These are phyloP conservation scores for Solanum habrochaites DNA, from an alignment of 257 asterid genomes.

Conservation along the genomic window DNA sequence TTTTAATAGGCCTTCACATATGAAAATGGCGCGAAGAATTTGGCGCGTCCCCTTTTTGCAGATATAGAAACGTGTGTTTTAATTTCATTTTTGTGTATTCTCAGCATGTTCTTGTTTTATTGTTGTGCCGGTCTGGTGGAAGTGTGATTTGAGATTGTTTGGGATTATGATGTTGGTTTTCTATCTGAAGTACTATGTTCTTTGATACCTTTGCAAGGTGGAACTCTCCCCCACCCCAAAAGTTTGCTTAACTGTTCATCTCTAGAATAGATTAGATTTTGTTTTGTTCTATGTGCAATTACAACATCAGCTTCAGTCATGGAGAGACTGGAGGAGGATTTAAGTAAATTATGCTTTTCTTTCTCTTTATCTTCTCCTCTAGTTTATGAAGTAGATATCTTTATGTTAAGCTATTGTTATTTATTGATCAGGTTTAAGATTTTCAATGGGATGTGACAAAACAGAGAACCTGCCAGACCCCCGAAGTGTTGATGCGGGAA, in stretches of 20 bases:
- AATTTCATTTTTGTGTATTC: neutral
- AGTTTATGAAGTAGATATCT: neutral
- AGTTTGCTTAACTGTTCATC: neutral
- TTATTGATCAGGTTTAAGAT: slow-evolving; percentile 11
- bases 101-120: neutral
- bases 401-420: neutral
- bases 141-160: neutral
- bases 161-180: neutral
- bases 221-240: neutral
- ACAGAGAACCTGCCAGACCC: slow-evolving; percentile 17
- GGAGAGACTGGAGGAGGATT: neutral
- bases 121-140: neutral
- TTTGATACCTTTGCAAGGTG: neutral
- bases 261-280: neutral
- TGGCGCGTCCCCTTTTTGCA: neutral
- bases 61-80: neutral
- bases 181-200: neutral
- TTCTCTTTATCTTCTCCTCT: neutral
- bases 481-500: slow-evolving; percentile 1
- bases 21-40: neutral
- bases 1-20: neutral
- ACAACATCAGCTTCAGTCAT: neutral
- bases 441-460: slow-evolving; percentile 35
- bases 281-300: neutral
- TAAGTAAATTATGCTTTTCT: neutral